Conservation (phyloP, 768 basidiomycete genomes). For the Pisolithus marmoratus region DNA sequence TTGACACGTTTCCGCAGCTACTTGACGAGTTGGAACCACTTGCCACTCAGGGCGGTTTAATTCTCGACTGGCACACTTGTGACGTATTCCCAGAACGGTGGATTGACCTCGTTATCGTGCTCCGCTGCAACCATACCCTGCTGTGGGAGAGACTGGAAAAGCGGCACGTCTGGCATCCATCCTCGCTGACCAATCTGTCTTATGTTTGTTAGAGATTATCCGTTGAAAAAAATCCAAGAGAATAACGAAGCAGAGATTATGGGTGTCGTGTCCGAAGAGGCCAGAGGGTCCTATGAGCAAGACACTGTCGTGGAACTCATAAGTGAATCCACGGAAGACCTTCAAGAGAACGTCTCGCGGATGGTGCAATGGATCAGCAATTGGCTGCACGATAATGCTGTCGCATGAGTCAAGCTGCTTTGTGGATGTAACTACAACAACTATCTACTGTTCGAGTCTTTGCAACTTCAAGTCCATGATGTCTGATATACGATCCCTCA, state of each 20-base stretch:
- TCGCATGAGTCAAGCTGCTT: not conserved
- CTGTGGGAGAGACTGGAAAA: constrained; percentile 91
- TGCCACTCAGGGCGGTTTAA: constrained; percentile 63
- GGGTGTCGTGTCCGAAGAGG: constrained; percentile 87
- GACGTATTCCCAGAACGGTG: constrained; percentile 94
- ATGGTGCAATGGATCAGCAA: constrained; percentile 82
- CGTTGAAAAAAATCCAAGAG: constrained; percentile 92
- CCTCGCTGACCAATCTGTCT: not conserved
- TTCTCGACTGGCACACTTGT: constrained; percentile 95
- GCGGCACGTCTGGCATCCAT: constrained; percentile 45
- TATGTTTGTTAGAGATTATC: constrained; percentile 56
- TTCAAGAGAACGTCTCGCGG: constrained; percentile 82
- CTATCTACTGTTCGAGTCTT: too few species aligned
- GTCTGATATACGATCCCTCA: too few species aligned
- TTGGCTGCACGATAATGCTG: constrained; percentile 46
- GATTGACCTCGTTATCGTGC: constrained; percentile 91
- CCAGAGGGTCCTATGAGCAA: constrained; percentile 75
- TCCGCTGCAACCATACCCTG: constrained; percentile 80
- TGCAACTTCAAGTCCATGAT: too few species aligned
- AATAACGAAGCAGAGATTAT: constrained; percentile 99
- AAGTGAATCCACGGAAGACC: constrained; percentile 71
- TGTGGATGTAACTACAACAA: too few species aligned
- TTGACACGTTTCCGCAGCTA: constrained; percentile 42
- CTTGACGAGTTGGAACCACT: constrained; percentile 83
- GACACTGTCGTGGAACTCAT: constrained; percentile 83